phyloP scores from a whole-genome alignment of 371 early-diverging fungal genomes.

The Mortierella sp. region DNA sequence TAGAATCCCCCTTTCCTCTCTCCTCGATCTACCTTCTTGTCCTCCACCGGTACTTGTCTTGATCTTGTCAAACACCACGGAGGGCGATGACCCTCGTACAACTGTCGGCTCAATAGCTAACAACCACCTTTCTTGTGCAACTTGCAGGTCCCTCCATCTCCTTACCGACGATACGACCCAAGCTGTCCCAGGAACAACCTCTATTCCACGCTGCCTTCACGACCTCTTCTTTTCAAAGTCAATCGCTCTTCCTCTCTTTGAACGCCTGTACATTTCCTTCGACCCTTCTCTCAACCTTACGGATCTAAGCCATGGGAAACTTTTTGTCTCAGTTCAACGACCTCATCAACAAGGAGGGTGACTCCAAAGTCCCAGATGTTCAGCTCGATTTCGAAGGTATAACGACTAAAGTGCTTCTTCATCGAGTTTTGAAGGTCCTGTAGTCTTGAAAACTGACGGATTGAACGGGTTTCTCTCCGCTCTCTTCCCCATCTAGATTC shows the following conservation, averaged over 20 bases:
- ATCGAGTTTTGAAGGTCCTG: not conserved
- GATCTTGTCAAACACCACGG: constrained; percentile 7
- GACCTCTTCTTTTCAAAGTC: not conserved
- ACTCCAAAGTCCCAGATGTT: constrained; percentile 48
- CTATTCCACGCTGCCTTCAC: no score
- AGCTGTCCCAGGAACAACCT: not conserved
- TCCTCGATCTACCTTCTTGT: not conserved
- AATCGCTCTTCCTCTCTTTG: not conserved
- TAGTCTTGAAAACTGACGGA: not conserved
- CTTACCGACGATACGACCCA: constrained; percentile 3
- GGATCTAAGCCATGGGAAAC: constrained; percentile 31
- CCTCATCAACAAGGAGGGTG: constrained; percentile 46
- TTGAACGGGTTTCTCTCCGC: no score
- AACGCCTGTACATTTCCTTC: constrained; percentile 6
- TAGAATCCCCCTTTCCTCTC: not conserved
- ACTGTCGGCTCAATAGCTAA: no score
- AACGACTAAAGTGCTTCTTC: not conserved
- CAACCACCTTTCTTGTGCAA: no score
- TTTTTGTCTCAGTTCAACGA: constrained; percentile 52
- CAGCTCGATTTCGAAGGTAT: constrained; percentile 51
- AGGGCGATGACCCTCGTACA: no score
- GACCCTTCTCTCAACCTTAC: not conserved
- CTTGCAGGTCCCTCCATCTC: not conserved
- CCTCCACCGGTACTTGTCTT: not conserved
- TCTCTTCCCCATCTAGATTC: constrained; percentile 59